Percentiles rank a stretch among this genome's conserved stretches.
phyloP scores from a whole-genome alignment of 192 early-diverging fungal genomes.

The Coemansia aciculifera region DNA sequence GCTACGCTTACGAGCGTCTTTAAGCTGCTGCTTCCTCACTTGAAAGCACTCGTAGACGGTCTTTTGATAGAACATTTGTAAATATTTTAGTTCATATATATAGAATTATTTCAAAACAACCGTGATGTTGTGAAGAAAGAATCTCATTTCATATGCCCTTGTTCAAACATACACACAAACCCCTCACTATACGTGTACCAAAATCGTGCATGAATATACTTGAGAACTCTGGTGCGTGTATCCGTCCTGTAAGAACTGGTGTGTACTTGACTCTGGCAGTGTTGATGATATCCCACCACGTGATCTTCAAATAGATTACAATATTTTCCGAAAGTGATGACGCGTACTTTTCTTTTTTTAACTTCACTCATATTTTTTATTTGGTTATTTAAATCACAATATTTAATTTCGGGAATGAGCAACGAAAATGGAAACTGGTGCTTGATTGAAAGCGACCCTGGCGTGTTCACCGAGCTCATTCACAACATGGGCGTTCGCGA shows the following conservation, averaged over 20 bases:
- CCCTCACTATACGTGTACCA: too few species aligned
- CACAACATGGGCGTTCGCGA: slow-evolving; percentile 69
- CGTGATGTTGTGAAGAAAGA: not conserved
- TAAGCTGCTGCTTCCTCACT: slow-evolving; percentile 51
- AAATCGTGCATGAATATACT: too few species aligned
- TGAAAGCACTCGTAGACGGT: slow-evolving; percentile 21
- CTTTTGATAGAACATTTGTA: slow-evolving; percentile 27
- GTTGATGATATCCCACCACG: too few species aligned
- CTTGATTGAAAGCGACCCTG: slow-evolving; percentile 85
- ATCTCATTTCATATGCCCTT: too few species aligned
- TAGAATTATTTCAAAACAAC: not conserved
- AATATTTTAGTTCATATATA: not conserved
- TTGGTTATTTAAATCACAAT: not conserved
- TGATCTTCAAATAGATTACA: too few species aligned
- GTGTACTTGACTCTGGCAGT: too few species aligned
- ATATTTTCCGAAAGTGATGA: not conserved
- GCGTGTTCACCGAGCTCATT: slow-evolving; percentile 85
- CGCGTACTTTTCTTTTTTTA: not conserved
- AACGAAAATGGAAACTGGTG: slow-evolving; percentile 74
- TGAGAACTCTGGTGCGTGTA: too few species aligned
- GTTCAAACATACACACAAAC: too few species aligned
- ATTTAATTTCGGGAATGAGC: slow-evolving; percentile 25
- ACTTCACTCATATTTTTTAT: not conserved
- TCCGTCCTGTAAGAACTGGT: too few species aligned
- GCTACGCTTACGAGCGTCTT: slow-evolving; percentile 64